Base-by-base conservation (phyloP, 2,329 filamentous ascomycete genomes). In the Tolypocladium inflatum region DNA sequence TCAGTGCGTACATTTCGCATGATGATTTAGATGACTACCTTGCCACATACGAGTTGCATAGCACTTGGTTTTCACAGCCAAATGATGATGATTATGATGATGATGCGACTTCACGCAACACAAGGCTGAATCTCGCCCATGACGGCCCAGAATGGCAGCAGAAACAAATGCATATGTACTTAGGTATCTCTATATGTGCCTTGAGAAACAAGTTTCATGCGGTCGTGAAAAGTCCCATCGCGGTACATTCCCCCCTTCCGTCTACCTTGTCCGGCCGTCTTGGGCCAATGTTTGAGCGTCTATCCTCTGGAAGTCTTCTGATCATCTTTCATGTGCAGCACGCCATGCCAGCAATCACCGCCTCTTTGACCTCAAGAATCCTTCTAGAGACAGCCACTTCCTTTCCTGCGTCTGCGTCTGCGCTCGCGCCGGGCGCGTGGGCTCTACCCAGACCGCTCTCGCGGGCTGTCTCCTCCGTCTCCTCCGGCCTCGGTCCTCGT, bases 291-390 rank as follows among this genome's bases (percentile, higher is more conserved):
- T 6, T 19, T 38, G 33, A 0, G 26, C 21, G n/a, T 41, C 37
- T 15, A 8, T 30, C 21, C 9, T 35, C 9, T 10, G 9, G 1
- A 21, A 19, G 19, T 2, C 48, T 13, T 13, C 15, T 8, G 17
- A 51, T 3, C 7, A 4, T 35, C 30, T 11, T 35, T 35, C 30
- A 30, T 30, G 26, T 30, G 1, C 26, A 30, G 26, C 26, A n/a
- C 26, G 26, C 4, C 26, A 30, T 30, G 26, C 26, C 4, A 30
- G 6, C 26, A 21, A 23, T 64, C 58, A 68, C 43, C 66, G 60
- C 51, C 66, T 60, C 55, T 66, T 68, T 7, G 66, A 64, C 37
- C 65, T 61, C 45, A 67, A 43, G 37, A 65, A 62, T 3, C 61
- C 60, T 37, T 68, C 66, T 61, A 60, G 62, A 0, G 65, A 63